A percentile compares a stretch with the other conserved stretches of the same genome.
These are phyloP conservation scores for Saraca asoca DNA, from an alignment of 331 rosid genomes.

Conservation along the genomic window DNA sequence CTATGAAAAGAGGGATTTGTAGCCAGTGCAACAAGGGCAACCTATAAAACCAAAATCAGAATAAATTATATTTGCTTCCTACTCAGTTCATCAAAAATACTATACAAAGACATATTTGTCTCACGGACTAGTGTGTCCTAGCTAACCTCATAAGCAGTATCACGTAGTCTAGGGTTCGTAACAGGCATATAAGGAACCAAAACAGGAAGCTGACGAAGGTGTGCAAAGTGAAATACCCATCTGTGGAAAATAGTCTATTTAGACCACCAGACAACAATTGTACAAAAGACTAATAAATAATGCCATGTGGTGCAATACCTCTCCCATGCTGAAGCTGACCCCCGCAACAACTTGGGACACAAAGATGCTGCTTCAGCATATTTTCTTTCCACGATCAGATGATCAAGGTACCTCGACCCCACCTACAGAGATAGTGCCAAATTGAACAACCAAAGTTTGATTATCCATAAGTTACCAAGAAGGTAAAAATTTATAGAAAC, in stretches of 20 bases:
- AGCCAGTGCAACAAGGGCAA: constrained; percentile 96
- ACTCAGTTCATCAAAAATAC: constrained; percentile 18
- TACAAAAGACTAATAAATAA: constrained; percentile 22
- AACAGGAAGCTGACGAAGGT: constrained; percentile 96
- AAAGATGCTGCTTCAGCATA: constrained; percentile 91
- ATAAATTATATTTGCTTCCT: constrained; percentile 23
- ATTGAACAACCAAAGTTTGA: not conserved
- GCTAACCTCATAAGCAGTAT: constrained; percentile 96
- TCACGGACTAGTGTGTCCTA: constrained; percentile 31
- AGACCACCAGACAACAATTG: constrained; percentile 37
- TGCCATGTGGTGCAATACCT: constrained; percentile 62
- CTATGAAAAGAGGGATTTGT: constrained; percentile 84
- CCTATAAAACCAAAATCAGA: constrained; percentile 52
- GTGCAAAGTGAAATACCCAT: constrained; percentile 99
- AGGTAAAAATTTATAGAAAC: not conserved
- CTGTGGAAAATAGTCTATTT: constrained; percentile 49
- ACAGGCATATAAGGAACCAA: constrained; percentile 90
- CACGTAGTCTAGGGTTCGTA: constrained; percentile 77
- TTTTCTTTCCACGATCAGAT: constrained; percentile 94
- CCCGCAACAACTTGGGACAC: constrained; percentile 88
- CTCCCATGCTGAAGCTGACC: constrained; percentile 97
- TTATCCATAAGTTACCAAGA: constrained; percentile 12
- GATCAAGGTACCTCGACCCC: constrained; percentile 95
- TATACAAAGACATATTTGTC: not conserved
- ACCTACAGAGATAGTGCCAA: constrained; percentile 55